Percentiles rank a stretch among this genome's conserved stretches.
Conservation (phyloP, 345 rosid genomes). For the Balakata baccata region DNA sequence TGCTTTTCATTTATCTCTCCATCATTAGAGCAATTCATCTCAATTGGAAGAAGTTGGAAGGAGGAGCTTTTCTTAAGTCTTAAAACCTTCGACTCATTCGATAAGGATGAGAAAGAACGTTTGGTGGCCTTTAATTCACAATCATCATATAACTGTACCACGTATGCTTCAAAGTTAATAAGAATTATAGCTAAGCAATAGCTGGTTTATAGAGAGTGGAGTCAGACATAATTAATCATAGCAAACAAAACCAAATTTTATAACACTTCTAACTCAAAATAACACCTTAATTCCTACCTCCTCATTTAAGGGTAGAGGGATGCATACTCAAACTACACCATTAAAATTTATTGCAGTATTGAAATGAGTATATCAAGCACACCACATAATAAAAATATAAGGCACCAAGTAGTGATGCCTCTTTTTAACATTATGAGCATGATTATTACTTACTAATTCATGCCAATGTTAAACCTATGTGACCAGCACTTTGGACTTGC, state of each 20-base stretch:
- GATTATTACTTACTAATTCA: neutral
- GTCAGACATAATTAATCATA: neutral
- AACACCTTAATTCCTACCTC: no score
- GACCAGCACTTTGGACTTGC: neutral
- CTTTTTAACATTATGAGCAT: neutral
- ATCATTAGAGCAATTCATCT: slow-evolving; percentile 5
- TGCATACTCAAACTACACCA: neutral
- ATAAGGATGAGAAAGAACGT: neutral
- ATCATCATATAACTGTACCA: slow-evolving; percentile 57
- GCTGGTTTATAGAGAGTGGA: slow-evolving; percentile 1
- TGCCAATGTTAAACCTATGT: neutral
- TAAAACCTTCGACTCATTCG: neutral
- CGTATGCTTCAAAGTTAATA: slow-evolving; percentile 37
- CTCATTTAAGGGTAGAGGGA: neutral
- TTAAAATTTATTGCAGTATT: neutral
- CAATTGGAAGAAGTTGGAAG: neutral
- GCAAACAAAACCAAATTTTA: neutral
- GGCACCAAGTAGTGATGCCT: neutral
- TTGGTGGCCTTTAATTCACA: slow-evolving; percentile 38
- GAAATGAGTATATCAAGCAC: neutral
- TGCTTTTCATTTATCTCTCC: slow-evolving; percentile 13
- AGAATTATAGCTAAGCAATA: slow-evolving; percentile 45
- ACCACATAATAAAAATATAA: neutral
- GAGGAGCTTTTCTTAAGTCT: slow-evolving; percentile 4
- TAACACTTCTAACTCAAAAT: neutral